These are phyloP conservation scores for Wickerhamomyces alni DNA, from an alignment of 805 yeast genomes.

Conservation along the genomic window DNA sequence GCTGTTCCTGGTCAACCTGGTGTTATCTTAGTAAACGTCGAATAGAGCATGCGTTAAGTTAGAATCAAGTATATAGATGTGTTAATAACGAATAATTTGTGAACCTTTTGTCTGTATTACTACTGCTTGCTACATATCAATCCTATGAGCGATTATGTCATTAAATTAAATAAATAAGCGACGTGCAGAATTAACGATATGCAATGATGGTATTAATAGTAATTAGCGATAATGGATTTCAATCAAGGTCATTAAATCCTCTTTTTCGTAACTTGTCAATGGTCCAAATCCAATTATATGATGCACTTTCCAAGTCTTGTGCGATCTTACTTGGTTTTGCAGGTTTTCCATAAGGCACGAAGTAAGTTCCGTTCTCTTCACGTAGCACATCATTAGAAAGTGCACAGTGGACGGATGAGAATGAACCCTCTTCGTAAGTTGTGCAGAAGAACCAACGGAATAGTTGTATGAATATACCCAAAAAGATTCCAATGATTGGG, in stretches of 20 bases:
- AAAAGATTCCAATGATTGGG: constrained; percentile 70
- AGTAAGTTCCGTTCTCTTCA: constrained; percentile 64
- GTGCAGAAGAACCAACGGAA: constrained; percentile 69
- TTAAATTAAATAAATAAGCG: too few species aligned
- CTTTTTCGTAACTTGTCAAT: constrained; percentile 51
- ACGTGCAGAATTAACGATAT: too few species aligned
- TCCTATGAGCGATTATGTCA: too few species aligned
- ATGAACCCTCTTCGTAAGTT: constrained; percentile 63
- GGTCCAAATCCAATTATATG: constrained; percentile 78
- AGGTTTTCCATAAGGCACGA: constrained; percentile 53
- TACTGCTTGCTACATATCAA: too few species aligned
- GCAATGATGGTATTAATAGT: too few species aligned
- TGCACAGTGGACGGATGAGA: constrained; percentile 58
- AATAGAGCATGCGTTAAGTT: neutral
- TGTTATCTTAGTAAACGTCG: constrained; percentile 61
- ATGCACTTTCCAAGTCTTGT: constrained; percentile 49
- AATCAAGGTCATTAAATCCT: constrained; percentile 29
- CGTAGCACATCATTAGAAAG: constrained; percentile 36
- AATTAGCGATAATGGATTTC: too few species aligned
- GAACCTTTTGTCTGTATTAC: neutral
- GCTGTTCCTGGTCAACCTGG: constrained; percentile 96
- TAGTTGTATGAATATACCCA: constrained; percentile 65
- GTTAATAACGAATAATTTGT: neutral
- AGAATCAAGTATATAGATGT: neutral
- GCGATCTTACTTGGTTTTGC: constrained; percentile 56